phyloP scores from a whole-genome alignment of 2,329 filamentous ascomycete species.

The Coniochaeta sp. region DNA sequence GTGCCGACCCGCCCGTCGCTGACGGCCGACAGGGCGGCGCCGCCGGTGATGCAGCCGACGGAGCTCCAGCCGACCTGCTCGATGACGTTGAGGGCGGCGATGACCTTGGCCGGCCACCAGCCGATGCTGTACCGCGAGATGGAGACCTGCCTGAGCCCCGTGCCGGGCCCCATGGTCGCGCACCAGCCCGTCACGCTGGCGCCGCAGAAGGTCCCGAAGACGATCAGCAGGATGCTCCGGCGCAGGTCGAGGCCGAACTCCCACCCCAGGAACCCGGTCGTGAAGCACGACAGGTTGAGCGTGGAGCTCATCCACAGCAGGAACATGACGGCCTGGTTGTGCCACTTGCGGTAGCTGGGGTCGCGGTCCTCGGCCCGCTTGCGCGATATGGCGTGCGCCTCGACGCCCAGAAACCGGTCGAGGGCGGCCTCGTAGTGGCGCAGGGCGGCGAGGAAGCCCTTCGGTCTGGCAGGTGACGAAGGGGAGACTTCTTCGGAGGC shows the following conservation, averaged over 20 bases:
- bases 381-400: slow-evolving; percentile 23
- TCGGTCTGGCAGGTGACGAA: background rate
- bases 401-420: slow-evolving; percentile 39
- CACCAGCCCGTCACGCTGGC: slow-evolving; percentile 35
- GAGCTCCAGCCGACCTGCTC: slow-evolving; percentile 44
- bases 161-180: slow-evolving; percentile 40
- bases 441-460: slow-evolving; percentile 19
- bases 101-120: slow-evolving; percentile 41
- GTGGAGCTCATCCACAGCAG: slow-evolving; percentile 43
- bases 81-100: slow-evolving; percentile 40
- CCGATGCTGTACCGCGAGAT: slow-evolving; percentile 41
- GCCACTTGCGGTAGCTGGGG: slow-evolving; percentile 25
- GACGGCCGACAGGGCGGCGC: slow-evolving; percentile 38
- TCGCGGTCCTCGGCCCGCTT: slow-evolving; percentile 34
- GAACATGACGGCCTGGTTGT: slow-evolving; percentile 39
- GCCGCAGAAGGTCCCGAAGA: slow-evolving; percentile 38
- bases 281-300: slow-evolving; percentile 43
- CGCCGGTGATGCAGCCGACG: slow-evolving; percentile 43
- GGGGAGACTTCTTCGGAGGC: background rate
- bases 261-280: slow-evolving; percentile 42
- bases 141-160: slow-evolving; percentile 42
- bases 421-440: slow-evolving; percentile 32
- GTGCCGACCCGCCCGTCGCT: slow-evolving; percentile 34
- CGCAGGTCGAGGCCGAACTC: slow-evolving; percentile 37
- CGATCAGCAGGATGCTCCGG: slow-evolving; percentile 34